Evolutionary conservation across 73 alveolate species (phyloP).

Genomic region (Paramecium sexaurelia): DNA sequence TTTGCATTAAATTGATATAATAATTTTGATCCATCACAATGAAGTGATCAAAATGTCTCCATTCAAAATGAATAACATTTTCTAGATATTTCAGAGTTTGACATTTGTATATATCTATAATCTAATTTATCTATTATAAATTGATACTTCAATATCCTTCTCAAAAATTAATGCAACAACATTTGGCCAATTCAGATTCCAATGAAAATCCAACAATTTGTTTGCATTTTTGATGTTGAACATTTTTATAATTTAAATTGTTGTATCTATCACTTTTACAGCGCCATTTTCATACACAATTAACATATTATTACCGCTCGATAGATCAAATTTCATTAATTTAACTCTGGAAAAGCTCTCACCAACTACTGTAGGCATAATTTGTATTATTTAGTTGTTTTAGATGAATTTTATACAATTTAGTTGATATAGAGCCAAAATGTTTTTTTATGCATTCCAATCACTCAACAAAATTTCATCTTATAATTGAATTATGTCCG

Average conservation of each 20-base stretch:
- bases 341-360: neutral
- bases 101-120: constrained; percentile 12
- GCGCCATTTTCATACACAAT: constrained; percentile 44
- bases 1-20: neutral
- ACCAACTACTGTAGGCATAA: constrained; percentile 36
- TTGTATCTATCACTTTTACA: neutral
- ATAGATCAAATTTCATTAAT: constrained; percentile 34
- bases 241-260: neutral
- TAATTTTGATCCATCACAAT: constrained; percentile 19
- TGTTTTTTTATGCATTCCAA: constrained; percentile 10
- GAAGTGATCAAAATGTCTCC: constrained; percentile 52
- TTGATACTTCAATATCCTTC: neutral
- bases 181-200: constrained; percentile 56
- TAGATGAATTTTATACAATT: constrained; percentile 9
- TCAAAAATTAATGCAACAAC: neutral
- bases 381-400: neutral
- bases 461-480: constrained; percentile 9
- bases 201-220: neutral
- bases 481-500: neutral
- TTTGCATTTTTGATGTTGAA: constrained; percentile 36
- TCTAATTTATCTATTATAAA: neutral
- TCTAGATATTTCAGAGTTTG: neutral
- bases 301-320: constrained; percentile 44
- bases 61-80: constrained; percentile 3
- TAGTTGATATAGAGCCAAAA: constrained; percentile 28